Evolutionary conservation across 208 protist genomes (phyloP), one percentile per base, ranked within the genome.

Genomic region (Porcisia deanei): DNA sequence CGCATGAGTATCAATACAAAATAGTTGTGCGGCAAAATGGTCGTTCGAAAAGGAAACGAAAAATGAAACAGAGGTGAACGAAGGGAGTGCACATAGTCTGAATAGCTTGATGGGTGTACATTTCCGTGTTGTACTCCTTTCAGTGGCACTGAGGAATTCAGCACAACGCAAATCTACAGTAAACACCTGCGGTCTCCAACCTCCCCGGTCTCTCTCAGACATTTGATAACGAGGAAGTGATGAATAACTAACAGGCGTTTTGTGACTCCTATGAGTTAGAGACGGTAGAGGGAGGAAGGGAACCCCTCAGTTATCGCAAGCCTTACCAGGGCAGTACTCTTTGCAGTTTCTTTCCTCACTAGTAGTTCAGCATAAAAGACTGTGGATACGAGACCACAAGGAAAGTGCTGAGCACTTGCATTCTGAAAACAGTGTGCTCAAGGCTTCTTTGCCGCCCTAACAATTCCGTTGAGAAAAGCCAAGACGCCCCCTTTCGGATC

Each of bases 391-490:
- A 41, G 47, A 60, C 3, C 52, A 47, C 34, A 34, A 68, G 39
- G n/a, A 45, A 60, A 47, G 54, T 5, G 43, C 34, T 30, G n/a
- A 34, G 49, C 20, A 34, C 43, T 39, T 18, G 22, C 37, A 47
- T 30, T 60, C 14, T 43, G 14, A 57, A 57, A 70, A n/a, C 22
- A 54, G 12, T 45, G 16, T 45, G n/a, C 47, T 66, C 60, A 61
- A 9, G 76, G 54, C 53, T 60, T 82, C n/a, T 79, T 70, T 45
- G 63, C 39, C 1, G 67, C 69, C 49, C 85, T 82, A 25, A 91
- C 76, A 67, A 96, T 73, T 22, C 77, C 85, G 22, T 85, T 74
- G 30, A 96, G 66, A 80, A 96, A 94, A 49, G 72, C 84, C 53
- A 87, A 30, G 1, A 89, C 76, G 47, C 88, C 82, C 41, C 67